Percentiles rank a stretch among this genome's conserved stretches.
phyloP scores from a whole-genome alignment of 495 filamentous ascomycete species.

The Cryomyces minteri region DNA sequence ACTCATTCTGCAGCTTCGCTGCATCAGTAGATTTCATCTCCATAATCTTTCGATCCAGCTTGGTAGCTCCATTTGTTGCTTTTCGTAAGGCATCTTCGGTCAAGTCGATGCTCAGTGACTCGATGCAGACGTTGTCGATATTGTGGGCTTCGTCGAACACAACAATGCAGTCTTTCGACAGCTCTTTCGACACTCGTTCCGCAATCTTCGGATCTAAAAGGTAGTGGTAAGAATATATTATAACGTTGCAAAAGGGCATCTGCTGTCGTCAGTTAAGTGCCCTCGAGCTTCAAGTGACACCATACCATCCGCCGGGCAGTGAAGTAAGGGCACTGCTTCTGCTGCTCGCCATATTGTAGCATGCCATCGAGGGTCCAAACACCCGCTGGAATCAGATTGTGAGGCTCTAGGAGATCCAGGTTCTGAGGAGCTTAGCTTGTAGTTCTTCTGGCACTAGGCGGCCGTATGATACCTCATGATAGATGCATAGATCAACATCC shows the following conservation, averaged over 20 bases:
- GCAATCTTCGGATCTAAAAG: slow-evolving; percentile 96
- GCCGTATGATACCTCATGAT: slow-evolving; percentile 55
- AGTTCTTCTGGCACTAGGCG: not conserved
- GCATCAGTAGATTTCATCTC: slow-evolving; percentile 90
- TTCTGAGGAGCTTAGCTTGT: slow-evolving; percentile 33
- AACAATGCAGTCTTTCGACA: slow-evolving; percentile 96
- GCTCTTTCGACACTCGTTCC: slow-evolving; percentile 85
- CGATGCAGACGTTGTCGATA: slow-evolving; percentile 99
- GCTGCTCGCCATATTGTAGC: slow-evolving; percentile 72
- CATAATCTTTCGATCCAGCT: slow-evolving; percentile 71
- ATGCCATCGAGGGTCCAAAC: slow-evolving; percentile 93
- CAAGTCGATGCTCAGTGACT: slow-evolving; percentile 89
- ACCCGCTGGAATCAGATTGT: slow-evolving; percentile 81
- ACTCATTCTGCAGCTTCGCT: slow-evolving; percentile 85
- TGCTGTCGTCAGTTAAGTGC: slow-evolving; percentile 14
- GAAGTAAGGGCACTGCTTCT: slow-evolving; percentile 97
- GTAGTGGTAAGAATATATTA: slow-evolving; percentile 99
- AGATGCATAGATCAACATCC: slow-evolving; percentile 82
- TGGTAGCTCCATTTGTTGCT: slow-evolving; percentile 74
- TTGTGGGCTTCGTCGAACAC: slow-evolving; percentile 99
- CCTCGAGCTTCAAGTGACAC: slow-evolving; percentile 3
- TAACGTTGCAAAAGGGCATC: slow-evolving; percentile 98
- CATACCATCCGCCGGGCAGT: slow-evolving; percentile 81
- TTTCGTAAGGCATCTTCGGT: slow-evolving; percentile 84
- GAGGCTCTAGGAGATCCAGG: slow-evolving; percentile 81